Evolutionary conservation across 2,329 filamentous ascomycete genomes (phyloP), one percentile per base, ranked within the genome.

Genomic region (Dactylellina sp.): DNA sequence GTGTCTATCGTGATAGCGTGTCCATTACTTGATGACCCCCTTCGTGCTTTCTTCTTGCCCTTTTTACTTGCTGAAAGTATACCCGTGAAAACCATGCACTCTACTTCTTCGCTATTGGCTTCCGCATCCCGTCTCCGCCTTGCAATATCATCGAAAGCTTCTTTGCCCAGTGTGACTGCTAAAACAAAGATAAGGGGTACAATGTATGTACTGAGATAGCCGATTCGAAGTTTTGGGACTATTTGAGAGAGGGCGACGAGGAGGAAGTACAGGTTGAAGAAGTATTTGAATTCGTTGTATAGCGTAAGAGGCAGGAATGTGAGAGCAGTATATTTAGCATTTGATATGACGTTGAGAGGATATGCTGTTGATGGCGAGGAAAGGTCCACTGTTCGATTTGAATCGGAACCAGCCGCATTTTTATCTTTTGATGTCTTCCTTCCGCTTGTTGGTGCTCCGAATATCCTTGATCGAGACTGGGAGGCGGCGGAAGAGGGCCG

Each of bases 201-300:
- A 80, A 98, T 89, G 79, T 99, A 99, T 1, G 95, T 98, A 28
- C 91, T 91, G 75, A 99, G 86, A 81, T 97, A 98, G 64, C 95
- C 95, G 77, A 99, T 97, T 62, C 93, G 88, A 62, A 99, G 83
- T 20, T 91, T 87, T 2, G 93, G 93, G 79, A 99, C 93, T 46
- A 92, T 89, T 82, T 99, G 95, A 39, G 94, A 98, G 55, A 98
- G 82, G 5, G 95, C 96, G 55, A 99, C 95, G 24, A 98, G 88
- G 64, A 99, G 85, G 81, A 99, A 99, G 81, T 99, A 99, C 85
- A 98, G 92, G 85, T 99, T 99, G 85, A 99, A 97, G 83, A 99
- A 99, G 84, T 98, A 99, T 71, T 94, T 97, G 81, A 99, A 99
- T 80, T 99, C 95, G 83, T 98, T 98, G 82, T 97, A 99, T 20